Conservation (phyloP, 2,329 filamentous ascomycete genomes). For the Graphilbum ipis-grandicollis region DNA sequence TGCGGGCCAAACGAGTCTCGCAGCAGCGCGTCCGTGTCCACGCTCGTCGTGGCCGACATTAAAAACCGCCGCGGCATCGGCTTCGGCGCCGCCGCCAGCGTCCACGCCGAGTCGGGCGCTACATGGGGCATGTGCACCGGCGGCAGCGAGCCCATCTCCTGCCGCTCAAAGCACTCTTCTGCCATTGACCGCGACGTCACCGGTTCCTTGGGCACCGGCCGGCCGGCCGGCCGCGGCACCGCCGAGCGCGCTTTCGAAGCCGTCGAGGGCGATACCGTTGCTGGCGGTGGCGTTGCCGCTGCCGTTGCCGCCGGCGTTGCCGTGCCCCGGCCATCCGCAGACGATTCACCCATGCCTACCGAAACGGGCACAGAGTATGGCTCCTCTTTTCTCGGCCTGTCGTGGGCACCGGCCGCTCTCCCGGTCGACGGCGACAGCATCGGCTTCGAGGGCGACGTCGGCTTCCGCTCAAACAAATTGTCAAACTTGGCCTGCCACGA, state of each 20-base stretch:
- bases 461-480: constrained; percentile 54
- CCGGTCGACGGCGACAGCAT: too few relatives aligned
- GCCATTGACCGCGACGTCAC: constrained; percentile 50
- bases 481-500: constrained; percentile 69
- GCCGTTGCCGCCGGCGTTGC: neutral
- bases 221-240: constrained; percentile 20
- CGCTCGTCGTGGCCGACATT: constrained; percentile 25
- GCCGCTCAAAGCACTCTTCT: constrained; percentile 66
- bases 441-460: constrained; percentile 34
- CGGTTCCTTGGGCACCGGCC: constrained; percentile 19
- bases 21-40: constrained; percentile 12
- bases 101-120: constrained; percentile 45
- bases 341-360: too few relatives aligned
- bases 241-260: too few relatives aligned
- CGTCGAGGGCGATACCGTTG: too few relatives aligned
- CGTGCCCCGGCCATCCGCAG: neutral
- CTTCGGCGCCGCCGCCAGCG: constrained; percentile 37
- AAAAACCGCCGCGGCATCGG: constrained; percentile 33
- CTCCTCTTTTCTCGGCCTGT: too few relatives aligned
- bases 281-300: neutral
- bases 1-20: constrained; percentile 22
- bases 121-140: constrained; percentile 48
- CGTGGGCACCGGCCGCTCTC: neutral
- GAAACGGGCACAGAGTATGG: too few relatives aligned
- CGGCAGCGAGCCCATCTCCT: constrained; percentile 64